Percentiles rank a stretch among this genome's conserved stretches.
Conservation (phyloP, 2,329 filamentous ascomycete species). For the Aspergillus ochraceus region DNA sequence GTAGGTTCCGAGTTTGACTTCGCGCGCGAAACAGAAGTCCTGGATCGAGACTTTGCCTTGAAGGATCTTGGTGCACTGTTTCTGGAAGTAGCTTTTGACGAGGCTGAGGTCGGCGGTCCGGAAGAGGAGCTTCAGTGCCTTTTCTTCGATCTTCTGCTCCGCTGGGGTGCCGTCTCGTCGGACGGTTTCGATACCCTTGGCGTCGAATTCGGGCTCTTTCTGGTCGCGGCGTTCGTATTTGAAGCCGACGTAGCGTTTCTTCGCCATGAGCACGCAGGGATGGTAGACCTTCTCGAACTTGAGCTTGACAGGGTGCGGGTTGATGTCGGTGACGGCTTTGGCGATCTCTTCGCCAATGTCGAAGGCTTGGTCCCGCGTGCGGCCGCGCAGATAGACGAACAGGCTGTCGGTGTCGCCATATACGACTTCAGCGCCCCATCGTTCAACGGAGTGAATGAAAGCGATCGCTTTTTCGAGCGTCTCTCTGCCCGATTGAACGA, state of each 20-base stretch:
- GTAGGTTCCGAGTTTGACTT: slow-evolving; percentile 89
- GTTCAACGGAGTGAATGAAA: slow-evolving; percentile 80
- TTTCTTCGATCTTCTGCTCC: slow-evolving; percentile 95
- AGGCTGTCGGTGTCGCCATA: slow-evolving; percentile 97
- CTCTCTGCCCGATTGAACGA: slow-evolving; percentile 92
- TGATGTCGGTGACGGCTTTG: slow-evolving; percentile 80
- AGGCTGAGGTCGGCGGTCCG: slow-evolving; percentile 84
- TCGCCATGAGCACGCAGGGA: slow-evolving; percentile 88
- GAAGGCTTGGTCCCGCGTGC: slow-evolving; percentile 85
- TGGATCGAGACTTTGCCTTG: slow-evolving; percentile 82
- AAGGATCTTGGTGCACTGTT: slow-evolving; percentile 91
- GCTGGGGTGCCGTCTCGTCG: slow-evolving; percentile 91
- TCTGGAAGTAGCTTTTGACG: slow-evolving; percentile 87
- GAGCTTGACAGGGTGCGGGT: slow-evolving; percentile 87
- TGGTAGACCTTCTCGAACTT: slow-evolving; percentile 99
- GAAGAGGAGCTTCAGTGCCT: slow-evolving; percentile 83
- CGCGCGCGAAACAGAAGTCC: slow-evolving; percentile 92
- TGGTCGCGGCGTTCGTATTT: slow-evolving; percentile 85
- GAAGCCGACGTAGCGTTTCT: slow-evolving; percentile 97
- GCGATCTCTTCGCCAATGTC: slow-evolving; percentile 91
- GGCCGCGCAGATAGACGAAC: slow-evolving; percentile 85
- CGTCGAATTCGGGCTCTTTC: slow-evolving; percentile 82
- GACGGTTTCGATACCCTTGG: slow-evolving; percentile 97
- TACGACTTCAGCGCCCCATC: slow-evolving; percentile 94
- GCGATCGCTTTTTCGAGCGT: slow-evolving; percentile 93